Evolutionary conservation across 371 early-diverging fungal species (phyloP), one percentile per base, ranked within the genome.

Genomic region (Haplosporangium sp.): DNA sequence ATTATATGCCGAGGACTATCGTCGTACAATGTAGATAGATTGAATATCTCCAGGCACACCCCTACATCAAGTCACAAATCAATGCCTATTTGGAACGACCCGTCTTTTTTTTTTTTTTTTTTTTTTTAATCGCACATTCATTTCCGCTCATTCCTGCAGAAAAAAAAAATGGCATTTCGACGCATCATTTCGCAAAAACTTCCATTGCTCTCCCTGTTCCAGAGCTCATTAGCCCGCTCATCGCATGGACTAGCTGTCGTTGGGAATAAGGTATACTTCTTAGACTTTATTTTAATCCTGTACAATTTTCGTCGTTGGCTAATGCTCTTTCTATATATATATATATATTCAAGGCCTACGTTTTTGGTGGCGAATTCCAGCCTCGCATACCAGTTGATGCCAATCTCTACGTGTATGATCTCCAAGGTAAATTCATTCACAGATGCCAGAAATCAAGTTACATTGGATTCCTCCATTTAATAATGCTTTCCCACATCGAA

Each of bases 151-250:
- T n/a, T n/a, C n/a, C n/a, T n/a, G n/a, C n/a, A n/a, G n/a, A n/a
- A n/a, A n/a, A n/a, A n/a, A n/a, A n/a, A 42, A 69, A 69, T 69
- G 63, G 39, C 45, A 19, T 38, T 61, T 62, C 63, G 56, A 45
- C 62, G 55, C 63, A 69, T 69, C 57, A 40, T 69, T 47, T 69
- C 69, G 3, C 69, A 69, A 47, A 69, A 38, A 56, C 69, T 69
- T 34, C 69, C 69, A 11, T 9, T 69, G 47, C 63, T 35, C n/a
- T 2, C 69, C 3, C 69, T 63, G 4, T 19, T 63, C 5, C 62
- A 69, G 20, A 48, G 58, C 2, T 40, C 65, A 8, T 44, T 72
- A n/a, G 73, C 67, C 2, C 57, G 67, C 0, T 66, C 63, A 35
- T 72, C 67, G 9, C 67, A 72, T 50, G 38, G 48, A 45, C 62